Evolutionary conservation across 345 rosid genomes (phyloP), one percentile per base, ranked within the genome.

Genomic region (Luvunga scandens): DNA sequence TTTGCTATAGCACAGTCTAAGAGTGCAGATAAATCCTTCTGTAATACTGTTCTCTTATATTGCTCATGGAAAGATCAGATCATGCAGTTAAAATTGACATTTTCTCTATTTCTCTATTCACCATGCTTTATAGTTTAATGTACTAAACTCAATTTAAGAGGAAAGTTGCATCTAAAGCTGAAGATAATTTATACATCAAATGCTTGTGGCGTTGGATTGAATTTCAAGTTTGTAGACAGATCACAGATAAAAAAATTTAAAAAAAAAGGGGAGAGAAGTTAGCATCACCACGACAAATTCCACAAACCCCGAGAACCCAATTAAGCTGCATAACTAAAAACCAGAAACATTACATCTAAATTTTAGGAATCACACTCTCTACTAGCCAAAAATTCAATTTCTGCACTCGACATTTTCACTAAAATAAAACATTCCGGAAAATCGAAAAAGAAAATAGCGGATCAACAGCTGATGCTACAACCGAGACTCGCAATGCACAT

Each of bases 261-360:
- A 62, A 39, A 61, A 21, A 18, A 61, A 63, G 21, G 13, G 4
- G 50, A 28, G 69, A 42, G 61, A 72, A 34, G 21, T 55, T 38
- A 62, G 65, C 61, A 13, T 60, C 50, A 45, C 55, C 53, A 38
- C 57, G 30, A 64, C 75, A 83, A 60, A 38, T 56, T 73, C 67
- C 73, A 71, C 56, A 71, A 25, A 13, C 25, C 62, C 75, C 39
- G 68, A 77, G 13, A 67, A 62, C 39, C 31, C 30, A 64, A 33
- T 25, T 66, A 78, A 73, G 39, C 66, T 13, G 53, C 48, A 34
- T 36, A 30, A 27, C 33, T 22, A n/a, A 36, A 24, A 64, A 28
- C 45, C 34, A 68, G 50, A 63, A 73, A 67, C 25, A 34, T 60
- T 24, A 34, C 10, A 48, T 12, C 8, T 56, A 71, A 74, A 64